Base-by-base conservation (phyloP, 2,329 filamentous ascomycete genomes). In the Cladosporium austrohemisphaericum region DNA sequence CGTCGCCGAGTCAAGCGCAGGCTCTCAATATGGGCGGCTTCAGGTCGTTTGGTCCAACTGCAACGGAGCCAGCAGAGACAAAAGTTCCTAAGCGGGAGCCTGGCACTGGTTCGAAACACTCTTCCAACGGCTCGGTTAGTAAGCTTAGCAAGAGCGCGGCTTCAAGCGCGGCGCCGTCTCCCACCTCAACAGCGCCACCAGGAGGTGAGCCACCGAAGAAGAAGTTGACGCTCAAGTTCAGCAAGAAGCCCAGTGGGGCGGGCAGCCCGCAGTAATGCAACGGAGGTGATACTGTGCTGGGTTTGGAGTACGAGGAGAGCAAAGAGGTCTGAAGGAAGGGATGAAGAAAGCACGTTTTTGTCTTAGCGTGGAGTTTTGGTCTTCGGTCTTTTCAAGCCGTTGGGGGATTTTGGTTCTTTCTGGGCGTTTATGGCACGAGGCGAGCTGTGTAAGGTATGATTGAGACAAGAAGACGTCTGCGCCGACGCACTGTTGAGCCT, bases 21-120 rank as follows among this genome's bases (percentile, higher is more conserved):
- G 52, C 52, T 28, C 53, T 57, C 29, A 63, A 63, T 37, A 41
- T 61, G 18, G 60, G 60, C 20, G 59, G 59, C 4, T 63, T 63
- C 40, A 43, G 60, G 20, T 55, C 52, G 18, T 63, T 56, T 41
- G 55, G 57, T 23, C 25, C 44, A 13, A 38, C 14, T 11, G 44
- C 28, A 7, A 16, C 35, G 8, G 33, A 16, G 16, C n/a, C 25
- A 10, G 33, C 23, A 5, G 41, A 45, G 19, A 9, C 41, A 5
- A 45, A 45, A 19, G 19, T 22, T 6, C 10, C 19, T 2, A 37
- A 31, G 7, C 35, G 26, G 13, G 33, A 47, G 19, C 25, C 33
- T 14, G 11, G 13, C 3, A 10, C 10, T 14, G 33, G 31, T 11
- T 29, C 33, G 23, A 47, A 31, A n/a, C n/a, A 20, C 13, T 14